Evolutionary conservation across 495 filamentous ascomycete genomes (phyloP).

Genomic region (Symbiotaphrina buchneri): DNA sequence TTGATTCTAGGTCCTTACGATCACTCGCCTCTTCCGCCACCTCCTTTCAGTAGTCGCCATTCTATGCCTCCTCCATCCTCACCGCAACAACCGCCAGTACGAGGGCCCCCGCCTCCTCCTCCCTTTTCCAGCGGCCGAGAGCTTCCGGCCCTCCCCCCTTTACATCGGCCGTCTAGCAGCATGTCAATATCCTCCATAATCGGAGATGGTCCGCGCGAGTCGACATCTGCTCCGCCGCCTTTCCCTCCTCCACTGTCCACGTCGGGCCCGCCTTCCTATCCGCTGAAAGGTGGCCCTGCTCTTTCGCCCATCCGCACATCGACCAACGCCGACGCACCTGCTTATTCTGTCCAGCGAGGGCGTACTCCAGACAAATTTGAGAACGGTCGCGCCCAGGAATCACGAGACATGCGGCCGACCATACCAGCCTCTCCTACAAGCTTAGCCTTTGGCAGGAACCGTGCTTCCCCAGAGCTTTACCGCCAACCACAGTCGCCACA

Average conservation of each 20-base stretch:
- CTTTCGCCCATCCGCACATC: neutral
- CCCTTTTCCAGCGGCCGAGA: conserved; percentile 16
- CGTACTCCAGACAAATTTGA: neutral
- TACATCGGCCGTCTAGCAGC: conserved; percentile 41
- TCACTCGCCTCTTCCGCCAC: neutral
- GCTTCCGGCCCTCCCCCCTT: conserved; percentile 19
- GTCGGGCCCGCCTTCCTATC: neutral
- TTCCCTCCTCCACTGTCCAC: neutral
- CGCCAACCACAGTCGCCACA: too few species aligned
- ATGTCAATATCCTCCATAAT: conserved; percentile 98
- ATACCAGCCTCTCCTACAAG: conserved; percentile 14
- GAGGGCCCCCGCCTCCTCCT: neutral
- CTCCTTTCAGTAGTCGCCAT: neutral
- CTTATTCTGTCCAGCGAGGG: neutral
- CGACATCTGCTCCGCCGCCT: neutral
- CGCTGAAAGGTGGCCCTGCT: neutral
- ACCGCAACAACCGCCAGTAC: neutral
- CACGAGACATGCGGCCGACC: conserved; percentile 5
- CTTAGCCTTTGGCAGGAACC: too few species aligned
- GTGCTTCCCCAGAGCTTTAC: too few species aligned
- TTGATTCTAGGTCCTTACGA: neutral
- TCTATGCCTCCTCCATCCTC: neutral
- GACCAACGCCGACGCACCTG: neutral
- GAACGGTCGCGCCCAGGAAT: neutral
- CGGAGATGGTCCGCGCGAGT: conserved; percentile 27